Base-by-base conservation (phyloP, 176 grass and related monocot species). In the Musa itinerans region DNA sequence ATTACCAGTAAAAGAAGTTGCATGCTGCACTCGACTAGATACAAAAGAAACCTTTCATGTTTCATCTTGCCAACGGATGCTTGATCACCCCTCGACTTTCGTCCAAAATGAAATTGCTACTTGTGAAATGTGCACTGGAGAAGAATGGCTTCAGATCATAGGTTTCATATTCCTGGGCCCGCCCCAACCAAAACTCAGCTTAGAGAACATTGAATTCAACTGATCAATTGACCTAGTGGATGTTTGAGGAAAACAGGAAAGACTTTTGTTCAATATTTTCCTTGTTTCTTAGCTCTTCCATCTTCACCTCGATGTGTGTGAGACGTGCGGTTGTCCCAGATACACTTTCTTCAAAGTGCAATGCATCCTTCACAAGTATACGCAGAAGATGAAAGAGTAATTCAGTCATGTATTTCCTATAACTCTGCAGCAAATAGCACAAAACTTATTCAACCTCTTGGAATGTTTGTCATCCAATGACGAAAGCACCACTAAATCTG, bases 161-260 rank as follows among this genome's bases (percentile, higher is more conserved):
- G 17, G 92, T 99, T 73, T 99, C 95, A 1, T 99, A 94, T 68
- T 99, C 95, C 72, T 91, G 95, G 2, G 95, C 95, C 90, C 94
- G 83, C 50, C 62, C 34, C 48, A 52, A 79, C 54, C 53, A 66
- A 52, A 50, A 52, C 14, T n/a, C 26, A 69, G 50, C 52, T 34
- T 12, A 80, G 52, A 67, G 22, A 67, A 67, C 3, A 65, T 12
- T 24, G 11, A 67, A 67, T 27, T 3, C 25, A 67, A 13, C 26
- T 25, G 64, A 9, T 25, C 27, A 2, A 71, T 17, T 21, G 55
- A 19, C 21, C 55, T 55, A 24, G 11, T 26, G 22, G 11, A 56
- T 22, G 12, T 22, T 8, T 1, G 11, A 4, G 20, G 6, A 73
- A 17, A 25, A 2, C 10, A 1, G 8, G 2, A 71, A 20, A 25